phyloP scores from a whole-genome alignment of 139 green algal genomes.

The Microglena sp. region DNA sequence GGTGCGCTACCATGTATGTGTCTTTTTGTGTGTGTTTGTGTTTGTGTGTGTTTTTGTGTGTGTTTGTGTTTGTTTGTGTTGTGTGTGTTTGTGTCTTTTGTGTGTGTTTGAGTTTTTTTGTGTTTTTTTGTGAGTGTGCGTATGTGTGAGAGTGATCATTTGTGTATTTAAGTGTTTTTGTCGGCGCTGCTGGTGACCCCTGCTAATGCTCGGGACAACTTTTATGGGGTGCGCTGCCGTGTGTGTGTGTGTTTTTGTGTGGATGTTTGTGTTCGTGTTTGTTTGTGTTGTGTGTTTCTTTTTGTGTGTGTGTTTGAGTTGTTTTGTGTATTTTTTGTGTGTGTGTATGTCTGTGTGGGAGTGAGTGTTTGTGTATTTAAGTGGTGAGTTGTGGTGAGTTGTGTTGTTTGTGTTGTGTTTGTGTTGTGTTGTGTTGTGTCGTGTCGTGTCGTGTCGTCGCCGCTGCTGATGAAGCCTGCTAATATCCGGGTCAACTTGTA shows the following conservation, averaged over 20 bases:
- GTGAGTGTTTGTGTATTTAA: too few relatives aligned
- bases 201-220: not conserved
- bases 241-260: not conserved
- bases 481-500: too few relatives aligned
- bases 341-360: not conserved
- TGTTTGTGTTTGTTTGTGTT: not conserved
- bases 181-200: slow-evolving; percentile 5
- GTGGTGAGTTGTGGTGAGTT: too few relatives aligned
- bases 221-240: not conserved
- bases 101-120: not conserved
- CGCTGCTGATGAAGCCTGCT: too few relatives aligned
- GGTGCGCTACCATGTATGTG: not conserved
- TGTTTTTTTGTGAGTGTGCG: too few relatives aligned
- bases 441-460: too few relatives aligned
- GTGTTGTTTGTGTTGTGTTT: too few relatives aligned
- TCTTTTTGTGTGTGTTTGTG: not conserved
- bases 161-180: not conserved
- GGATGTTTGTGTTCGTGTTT: not conserved
- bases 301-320: not conserved
- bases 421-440: too few relatives aligned
- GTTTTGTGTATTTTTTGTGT: not conserved
- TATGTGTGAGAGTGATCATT: not conserved
- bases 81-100: too few relatives aligned
- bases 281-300: not conserved
- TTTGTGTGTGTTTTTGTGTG: not conserved